phyloP scores from a whole-genome alignment of 2,329 filamentous ascomycete species.

The Fusarium humuli region DNA sequence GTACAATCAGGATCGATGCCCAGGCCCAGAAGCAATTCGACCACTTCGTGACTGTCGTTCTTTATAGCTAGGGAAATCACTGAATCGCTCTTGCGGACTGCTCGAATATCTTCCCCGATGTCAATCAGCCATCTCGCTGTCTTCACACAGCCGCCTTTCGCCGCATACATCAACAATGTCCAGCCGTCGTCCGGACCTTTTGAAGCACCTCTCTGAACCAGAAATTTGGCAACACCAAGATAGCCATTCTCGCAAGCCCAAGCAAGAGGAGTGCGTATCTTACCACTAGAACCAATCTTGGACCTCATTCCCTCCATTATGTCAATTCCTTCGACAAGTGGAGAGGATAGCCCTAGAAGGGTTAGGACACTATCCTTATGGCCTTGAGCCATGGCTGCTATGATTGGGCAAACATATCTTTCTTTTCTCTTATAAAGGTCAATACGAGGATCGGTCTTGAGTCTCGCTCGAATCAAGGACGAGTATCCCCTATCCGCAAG shows the following conservation, averaged over 20 bases:
- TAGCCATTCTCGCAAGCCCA: neutral
- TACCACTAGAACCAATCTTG: accelerated
- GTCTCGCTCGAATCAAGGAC: accelerated
- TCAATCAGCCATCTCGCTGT: accelerated
- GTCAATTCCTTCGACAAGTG: accelerated
- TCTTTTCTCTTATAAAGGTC: neutral
- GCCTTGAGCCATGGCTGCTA: conserved; percentile 25
- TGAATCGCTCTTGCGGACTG: no score
- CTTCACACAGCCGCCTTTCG: accelerated
- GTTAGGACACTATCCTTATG: neutral
- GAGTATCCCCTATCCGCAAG: conserved; percentile 18
- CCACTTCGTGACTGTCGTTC: accelerated
- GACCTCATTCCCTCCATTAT: accelerated
- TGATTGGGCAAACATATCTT: conserved; percentile 14
- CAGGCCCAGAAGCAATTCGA: accelerated
- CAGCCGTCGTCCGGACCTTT: no score
- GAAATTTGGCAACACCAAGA: accelerated
- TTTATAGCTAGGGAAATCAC: accelerated
- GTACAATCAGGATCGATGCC: accelerated
- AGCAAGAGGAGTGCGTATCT: accelerated
- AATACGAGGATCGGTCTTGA: accelerated
- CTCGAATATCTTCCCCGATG: accelerated
- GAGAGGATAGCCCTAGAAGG: neutral
- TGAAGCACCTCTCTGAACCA: no score
- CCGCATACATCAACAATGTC: neutral